These are phyloP conservation scores for Leccinum longicurvipes DNA, from an alignment of 768 basidiomycete species.

Conservation along the genomic window DNA sequence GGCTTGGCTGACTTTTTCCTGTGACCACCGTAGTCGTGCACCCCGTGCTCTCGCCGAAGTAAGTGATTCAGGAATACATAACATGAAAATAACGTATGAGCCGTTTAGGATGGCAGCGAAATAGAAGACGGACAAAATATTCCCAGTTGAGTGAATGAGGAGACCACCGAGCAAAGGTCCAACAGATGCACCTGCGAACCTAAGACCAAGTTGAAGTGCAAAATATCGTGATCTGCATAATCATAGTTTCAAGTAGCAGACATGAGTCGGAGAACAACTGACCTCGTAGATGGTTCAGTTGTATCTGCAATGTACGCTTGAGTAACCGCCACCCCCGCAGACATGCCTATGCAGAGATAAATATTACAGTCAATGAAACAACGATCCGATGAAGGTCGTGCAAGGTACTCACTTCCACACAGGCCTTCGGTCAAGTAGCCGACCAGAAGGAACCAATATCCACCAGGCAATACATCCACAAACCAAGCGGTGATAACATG, in stretches of 20 bases:
- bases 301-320: conserved; percentile 74
- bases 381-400: neutral
- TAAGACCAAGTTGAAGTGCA: conserved; percentile 61
- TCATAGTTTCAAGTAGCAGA: conserved; percentile 2
- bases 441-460: conserved; percentile 75
- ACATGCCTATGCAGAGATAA: conserved; percentile 39
- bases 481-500: conserved; percentile 65
- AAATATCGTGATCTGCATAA: conserved; percentile 55
- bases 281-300: conserved; percentile 54
- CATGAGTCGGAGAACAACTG: conserved; percentile 2
- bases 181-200: conserved; percentile 71
- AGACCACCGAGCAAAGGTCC: conserved; percentile 74
- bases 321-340: conserved; percentile 46
- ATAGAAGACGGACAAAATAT: conserved; percentile 69
- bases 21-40: conserved; percentile 15
- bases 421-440: conserved; percentile 66
- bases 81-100: conserved; percentile 46
- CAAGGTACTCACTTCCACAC: conserved; percentile 57
- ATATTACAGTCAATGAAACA: neutral
- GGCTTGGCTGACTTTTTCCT: conserved; percentile 8
- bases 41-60: conserved; percentile 43
- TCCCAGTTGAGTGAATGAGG: conserved; percentile 54
- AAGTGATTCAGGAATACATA: conserved; percentile 77
- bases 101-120: conserved; percentile 49
- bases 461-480: conserved; percentile 63